These are phyloP conservation scores for Fistulifera solaris DNA, from an alignment of 108 stramenopile genomes.

Conservation along the genomic window DNA sequence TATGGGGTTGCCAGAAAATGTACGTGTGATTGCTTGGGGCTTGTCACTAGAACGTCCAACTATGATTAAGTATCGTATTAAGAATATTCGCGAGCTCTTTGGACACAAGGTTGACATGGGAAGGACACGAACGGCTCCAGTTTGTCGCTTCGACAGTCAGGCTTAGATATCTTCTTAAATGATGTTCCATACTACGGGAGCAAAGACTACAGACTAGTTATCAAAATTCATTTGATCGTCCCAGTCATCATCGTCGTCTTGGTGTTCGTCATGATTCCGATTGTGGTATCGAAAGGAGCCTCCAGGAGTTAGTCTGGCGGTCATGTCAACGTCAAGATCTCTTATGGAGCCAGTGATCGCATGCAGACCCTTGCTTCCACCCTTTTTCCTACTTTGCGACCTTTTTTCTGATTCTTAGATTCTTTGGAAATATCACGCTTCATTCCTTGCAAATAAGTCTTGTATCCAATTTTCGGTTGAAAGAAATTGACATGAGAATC, in stretches of 20 bases:
- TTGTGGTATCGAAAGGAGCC: slow-evolving; percentile 19
- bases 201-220: too few species aligned
- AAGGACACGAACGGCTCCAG: slow-evolving; percentile 87
- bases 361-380: background rate
- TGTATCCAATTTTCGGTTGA: slow-evolving; percentile 22
- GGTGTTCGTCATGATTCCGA: background rate
- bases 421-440: slow-evolving; percentile 16
- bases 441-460: slow-evolving; percentile 31
- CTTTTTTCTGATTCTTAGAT: slow-evolving; percentile 12
- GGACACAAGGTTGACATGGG: slow-evolving; percentile 99
- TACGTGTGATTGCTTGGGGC: slow-evolving; percentile 99
- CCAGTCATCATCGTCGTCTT: too few species aligned
- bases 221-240: too few species aligned
- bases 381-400: background rate
- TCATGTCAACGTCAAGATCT: slow-evolving; percentile 26
- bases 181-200: too few species aligned
- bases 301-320: slow-evolving; percentile 30
- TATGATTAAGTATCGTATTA: slow-evolving; percentile 99
- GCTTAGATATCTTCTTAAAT: slow-evolving; percentile 14
- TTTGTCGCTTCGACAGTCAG: slow-evolving; percentile 73
- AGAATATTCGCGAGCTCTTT: slow-evolving; percentile 98
- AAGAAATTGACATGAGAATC: background rate
- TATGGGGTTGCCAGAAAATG: slow-evolving; percentile 99
- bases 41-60: slow-evolving; percentile 98
- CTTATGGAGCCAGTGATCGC: slow-evolving; percentile 4